Conservation (phyloP, 805 yeast genomes). For the Metschnikowia lachancei region DNA sequence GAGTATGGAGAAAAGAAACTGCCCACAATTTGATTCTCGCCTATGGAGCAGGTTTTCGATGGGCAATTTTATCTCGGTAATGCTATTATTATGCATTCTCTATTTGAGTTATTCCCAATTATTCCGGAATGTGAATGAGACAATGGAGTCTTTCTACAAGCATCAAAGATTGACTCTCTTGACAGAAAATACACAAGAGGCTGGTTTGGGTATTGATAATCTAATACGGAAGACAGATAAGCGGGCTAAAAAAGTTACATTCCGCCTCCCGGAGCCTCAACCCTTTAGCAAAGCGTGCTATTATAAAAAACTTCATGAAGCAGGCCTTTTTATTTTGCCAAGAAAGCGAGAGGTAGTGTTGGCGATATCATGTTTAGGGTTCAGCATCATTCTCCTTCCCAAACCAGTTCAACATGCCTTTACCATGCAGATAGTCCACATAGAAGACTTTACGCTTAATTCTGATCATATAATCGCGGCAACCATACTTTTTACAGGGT, state of each 20-base stretch:
- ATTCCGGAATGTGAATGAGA: background rate
- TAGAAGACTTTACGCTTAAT: constrained; percentile 14
- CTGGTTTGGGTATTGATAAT: background rate
- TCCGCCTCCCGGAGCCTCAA: constrained; percentile 8
- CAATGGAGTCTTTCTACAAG: constrained; percentile 6
- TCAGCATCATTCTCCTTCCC: constrained; percentile 12
- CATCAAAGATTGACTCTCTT: background rate
- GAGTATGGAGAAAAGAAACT: background rate
- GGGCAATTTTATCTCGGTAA: background rate
- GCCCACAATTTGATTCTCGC: constrained; percentile 2
- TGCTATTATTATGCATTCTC: background rate
- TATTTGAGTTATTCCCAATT: background rate
- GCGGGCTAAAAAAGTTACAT: constrained; percentile 6
- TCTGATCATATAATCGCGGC: constrained; percentile 29
- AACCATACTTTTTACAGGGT: constrained; percentile 1
- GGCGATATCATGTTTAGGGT: background rate
- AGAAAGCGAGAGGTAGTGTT: background rate
- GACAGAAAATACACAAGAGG: background rate
- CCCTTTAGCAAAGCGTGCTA: background rate
- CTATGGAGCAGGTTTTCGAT: constrained; percentile 1
- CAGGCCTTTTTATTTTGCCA: background rate
- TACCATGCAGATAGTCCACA: constrained; percentile 17
- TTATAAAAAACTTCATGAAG: background rate
- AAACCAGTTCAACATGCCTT: constrained; percentile 22
- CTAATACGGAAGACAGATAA: background rate